Conservation (phyloP, 2,329 filamentous ascomycete genomes). For the Tricladium varicosporioides region DNA sequence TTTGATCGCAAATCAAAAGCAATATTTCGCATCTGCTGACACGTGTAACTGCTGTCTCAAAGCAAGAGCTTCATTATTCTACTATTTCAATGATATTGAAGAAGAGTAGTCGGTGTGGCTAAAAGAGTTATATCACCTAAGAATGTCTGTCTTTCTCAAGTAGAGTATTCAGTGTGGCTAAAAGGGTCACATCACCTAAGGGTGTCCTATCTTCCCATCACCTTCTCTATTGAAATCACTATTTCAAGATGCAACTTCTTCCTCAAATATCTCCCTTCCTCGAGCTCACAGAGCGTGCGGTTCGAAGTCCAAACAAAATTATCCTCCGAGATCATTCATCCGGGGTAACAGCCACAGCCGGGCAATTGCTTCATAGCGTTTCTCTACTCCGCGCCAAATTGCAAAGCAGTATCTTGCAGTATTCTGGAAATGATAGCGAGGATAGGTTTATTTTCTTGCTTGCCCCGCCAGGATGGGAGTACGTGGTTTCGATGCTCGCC, state of each 20-base stretch:
- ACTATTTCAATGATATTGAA: no score
- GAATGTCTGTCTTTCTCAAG: no score
- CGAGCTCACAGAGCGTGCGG: constrained; percentile 16
- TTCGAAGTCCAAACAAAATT: constrained; percentile 15
- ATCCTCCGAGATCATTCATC: constrained; percentile 23
- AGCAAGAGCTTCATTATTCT: no score
- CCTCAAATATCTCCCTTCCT: constrained; percentile 18
- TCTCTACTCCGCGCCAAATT: constrained; percentile 16
- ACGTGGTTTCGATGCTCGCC: constrained; percentile 23
- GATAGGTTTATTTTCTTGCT: constrained; percentile 21
- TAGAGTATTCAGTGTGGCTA: no score
- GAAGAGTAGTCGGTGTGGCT: no score
- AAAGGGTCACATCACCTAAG: no score
- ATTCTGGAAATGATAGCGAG: constrained; percentile 2
- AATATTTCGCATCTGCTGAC: no score
- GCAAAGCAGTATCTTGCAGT: constrained; percentile 4
- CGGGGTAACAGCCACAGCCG: constrained; percentile 16
- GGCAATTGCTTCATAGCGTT: constrained; percentile 19
- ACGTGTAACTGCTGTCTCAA: no score
- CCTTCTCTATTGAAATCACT: background rate
- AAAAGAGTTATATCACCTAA: no score
- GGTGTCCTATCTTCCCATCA: background rate
- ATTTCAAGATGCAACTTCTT: constrained; percentile 17
- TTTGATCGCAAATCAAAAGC: no score
- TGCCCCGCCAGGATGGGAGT: constrained; percentile 20